Evolutionary conservation across 2,329 filamentous ascomycete species (phyloP), one percentile per base, ranked within the genome.

Genomic region (Uncinocarpus reesii): DNA sequence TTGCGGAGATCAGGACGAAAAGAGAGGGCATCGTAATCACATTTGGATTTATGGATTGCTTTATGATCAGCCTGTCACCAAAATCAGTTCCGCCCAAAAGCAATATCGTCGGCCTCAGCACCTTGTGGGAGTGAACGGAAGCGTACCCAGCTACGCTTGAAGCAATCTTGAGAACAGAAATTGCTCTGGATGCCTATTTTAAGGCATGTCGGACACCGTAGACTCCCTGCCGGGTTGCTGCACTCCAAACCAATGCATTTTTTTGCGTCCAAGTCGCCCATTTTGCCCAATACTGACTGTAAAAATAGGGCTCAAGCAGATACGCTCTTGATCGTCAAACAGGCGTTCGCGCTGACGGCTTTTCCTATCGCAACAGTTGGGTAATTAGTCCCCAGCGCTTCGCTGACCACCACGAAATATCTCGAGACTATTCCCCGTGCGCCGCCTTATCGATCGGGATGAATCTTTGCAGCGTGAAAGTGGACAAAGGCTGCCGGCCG

Each of bases 141-240:
- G 54, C 58, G 59, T 80, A 96, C 92, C 92, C 92, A 98, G 74
- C 88, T 98, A 68, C 81, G 83, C 76, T 95, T 96, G 72, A 98
- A 98, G 74, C 92, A 98, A 59, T 96, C 92, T 68, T 98, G 92
- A 23, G 88, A 88, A 73, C 92, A 98, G 72, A 96, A 98, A 70
- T 81, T 95, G 71, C 87, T 94, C 62, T 92, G 86, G 63, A 89
- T 83, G 47, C 84, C 86, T 37, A 89, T 73, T 70, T 95, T 95
- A 61, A 95, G 76, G 65, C 92, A 98, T 42, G 86, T 96, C 47
- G 92, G 92, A 68, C 92, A 98, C 67, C 96, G 89, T 40, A 98
- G 72, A 47, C 81, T 75, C 52, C 86, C 83, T 49, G 89, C 89
- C 55, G 90, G 83, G 55, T 95, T 95, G 34, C 78, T 74, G 74